Conservation (phyloP, 2,329 filamentous ascomycete species). For the Chaetomium sp. region DNA sequence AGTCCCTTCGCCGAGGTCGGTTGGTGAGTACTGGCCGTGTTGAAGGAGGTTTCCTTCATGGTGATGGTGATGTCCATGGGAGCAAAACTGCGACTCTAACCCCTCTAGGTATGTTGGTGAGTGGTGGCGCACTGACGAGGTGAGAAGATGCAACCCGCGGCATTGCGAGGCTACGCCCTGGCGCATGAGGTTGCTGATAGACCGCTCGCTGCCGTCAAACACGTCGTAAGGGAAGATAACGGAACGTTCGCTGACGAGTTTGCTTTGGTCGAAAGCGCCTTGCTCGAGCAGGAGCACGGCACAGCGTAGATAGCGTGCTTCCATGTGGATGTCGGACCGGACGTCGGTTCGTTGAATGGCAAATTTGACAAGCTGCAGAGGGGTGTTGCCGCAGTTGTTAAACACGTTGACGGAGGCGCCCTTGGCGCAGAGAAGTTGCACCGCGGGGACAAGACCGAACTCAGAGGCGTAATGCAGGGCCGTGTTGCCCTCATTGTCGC, state of each 20-base stretch:
- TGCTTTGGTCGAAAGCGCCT: constrained; percentile 25
- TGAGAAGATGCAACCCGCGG: constrained; percentile 21
- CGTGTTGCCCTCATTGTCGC: constrained; percentile 25
- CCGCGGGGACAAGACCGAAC: constrained; percentile 23
- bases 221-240: constrained; percentile 24
- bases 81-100: background rate
- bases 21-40: background rate
- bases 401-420: constrained; percentile 22
- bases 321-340: constrained; percentile 26
- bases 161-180: constrained; percentile 24
- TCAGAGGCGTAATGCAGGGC: constrained; percentile 24
- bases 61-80: constrained; percentile 4
- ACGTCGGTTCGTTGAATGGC: constrained; percentile 25
- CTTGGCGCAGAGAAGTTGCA: constrained; percentile 20
- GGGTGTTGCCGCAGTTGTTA: constrained; percentile 26
- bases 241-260: constrained; percentile 23
- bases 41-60: background rate
- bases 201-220: constrained; percentile 24
- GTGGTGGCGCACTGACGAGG: constrained; percentile 17
- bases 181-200: constrained; percentile 20
- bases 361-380: constrained; percentile 25
- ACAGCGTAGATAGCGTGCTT: constrained; percentile 23
- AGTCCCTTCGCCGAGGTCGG: background rate
- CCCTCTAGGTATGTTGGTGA: constrained; percentile 3
- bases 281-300: constrained; percentile 23